Base-by-base conservation (phyloP, 805 yeast genomes). In the Candida boidinii region DNA sequence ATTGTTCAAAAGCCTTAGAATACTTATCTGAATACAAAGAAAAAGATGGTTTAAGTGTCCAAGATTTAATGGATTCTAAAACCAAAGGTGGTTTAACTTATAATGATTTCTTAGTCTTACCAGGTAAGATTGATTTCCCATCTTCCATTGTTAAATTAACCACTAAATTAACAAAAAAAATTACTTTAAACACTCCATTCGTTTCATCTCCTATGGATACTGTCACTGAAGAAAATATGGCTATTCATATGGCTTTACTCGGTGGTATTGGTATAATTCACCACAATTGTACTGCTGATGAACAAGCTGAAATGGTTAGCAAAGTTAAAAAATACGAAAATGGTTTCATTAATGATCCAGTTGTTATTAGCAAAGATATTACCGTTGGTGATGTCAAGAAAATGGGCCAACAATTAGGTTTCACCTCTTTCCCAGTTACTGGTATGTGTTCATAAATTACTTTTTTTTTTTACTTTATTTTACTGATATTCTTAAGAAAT, bases 181-280 rank as follows among this genome's bases (percentile, higher is more conserved):
- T 92, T 69, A 63, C 92, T 35, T 70, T 92, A 63, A 87, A 82
- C 69, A 69, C 95, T 29, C 98, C 98, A 37, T 86, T 92, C 47
- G 90, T 92, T 39, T 90, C 97, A 15, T 86, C 97, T 52, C 98
- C 98, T 49, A 92, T 92, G 98, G 98, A 92, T 66, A 92, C 98
- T 31, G 98, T 92, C 46, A 92, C 98, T 37, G 98, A 92, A 71
- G 66, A 87, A 42, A 84, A 79, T 39, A 92, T 92, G 98, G 98
- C 98, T 45, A 90, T 92, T 50, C 79, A 87, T 66, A 88, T 92
- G 96, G 96, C 98, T 47, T 75, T 92, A 46, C 74, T 88, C 51
- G 98, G 98, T 61, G 98, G 98, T 65, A 86, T 92, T 60, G 98
- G 98, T 76, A 84, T 92, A 56, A 79, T 92, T 51, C 98, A 92